phyloP scores from a whole-genome alignment of 2,329 filamentous ascomycete genomes.

The Stagonosporopsis chrysanthemi region DNA sequence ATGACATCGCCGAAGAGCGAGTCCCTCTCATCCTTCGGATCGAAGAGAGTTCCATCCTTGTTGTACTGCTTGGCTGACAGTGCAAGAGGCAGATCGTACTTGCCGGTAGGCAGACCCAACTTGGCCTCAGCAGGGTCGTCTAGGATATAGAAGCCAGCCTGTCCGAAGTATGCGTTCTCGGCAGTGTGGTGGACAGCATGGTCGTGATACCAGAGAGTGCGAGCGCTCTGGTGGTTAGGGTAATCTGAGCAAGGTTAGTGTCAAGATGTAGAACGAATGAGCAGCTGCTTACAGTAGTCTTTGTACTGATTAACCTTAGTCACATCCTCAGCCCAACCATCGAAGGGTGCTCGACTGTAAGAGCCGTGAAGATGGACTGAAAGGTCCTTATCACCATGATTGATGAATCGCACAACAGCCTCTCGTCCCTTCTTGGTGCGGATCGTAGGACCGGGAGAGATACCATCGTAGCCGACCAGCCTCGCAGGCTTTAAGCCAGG shows the following conservation, averaged over 20 bases:
- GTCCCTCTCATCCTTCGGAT: slow-evolving; percentile 56
- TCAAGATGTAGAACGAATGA: not conserved
- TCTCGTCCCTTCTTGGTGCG: slow-evolving; percentile 59
- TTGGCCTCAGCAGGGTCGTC: slow-evolving; percentile 59
- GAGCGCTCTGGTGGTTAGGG: slow-evolving; percentile 62
- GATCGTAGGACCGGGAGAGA: slow-evolving; percentile 64
- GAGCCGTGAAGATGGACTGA: slow-evolving; percentile 66
- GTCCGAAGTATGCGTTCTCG: slow-evolving; percentile 65
- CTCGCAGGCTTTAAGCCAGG: slow-evolving; percentile 52
- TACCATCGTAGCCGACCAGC: slow-evolving; percentile 63
- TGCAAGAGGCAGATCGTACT: slow-evolving; percentile 64
- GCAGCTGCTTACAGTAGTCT: slow-evolving; percentile 38
- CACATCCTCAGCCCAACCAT: slow-evolving; percentile 64
- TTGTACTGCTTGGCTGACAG: slow-evolving; percentile 64
- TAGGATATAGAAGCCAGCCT: slow-evolving; percentile 65
- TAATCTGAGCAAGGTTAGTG: slow-evolving; percentile 53
- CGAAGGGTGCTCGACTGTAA: slow-evolving; percentile 56
- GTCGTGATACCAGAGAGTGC: slow-evolving; percentile 65
- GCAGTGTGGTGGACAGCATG: slow-evolving; percentile 58
- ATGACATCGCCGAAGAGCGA: slow-evolving; percentile 65
- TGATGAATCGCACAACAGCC: slow-evolving; percentile 63
- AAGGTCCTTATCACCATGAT: slow-evolving; percentile 57
- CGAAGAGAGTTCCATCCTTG: slow-evolving; percentile 59
- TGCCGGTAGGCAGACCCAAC: slow-evolving; percentile 60
- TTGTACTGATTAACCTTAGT: slow-evolving; percentile 63